Base-by-base conservation (phyloP, 2,329 filamentous ascomycete genomes). In the Aspergillus felis region DNA sequence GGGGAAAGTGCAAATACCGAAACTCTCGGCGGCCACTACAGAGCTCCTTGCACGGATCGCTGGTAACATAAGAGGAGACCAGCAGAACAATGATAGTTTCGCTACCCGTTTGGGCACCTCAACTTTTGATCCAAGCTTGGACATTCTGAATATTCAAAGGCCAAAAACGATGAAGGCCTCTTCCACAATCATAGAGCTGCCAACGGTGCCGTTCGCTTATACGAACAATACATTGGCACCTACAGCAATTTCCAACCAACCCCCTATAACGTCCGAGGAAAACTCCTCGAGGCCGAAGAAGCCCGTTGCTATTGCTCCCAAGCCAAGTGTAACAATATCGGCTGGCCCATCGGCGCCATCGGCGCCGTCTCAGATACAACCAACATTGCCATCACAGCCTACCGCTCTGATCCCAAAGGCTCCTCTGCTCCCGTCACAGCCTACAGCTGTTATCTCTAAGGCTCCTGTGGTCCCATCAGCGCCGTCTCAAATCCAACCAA, bases 31-130 rank as follows among this genome's bases (percentile, higher is more conserved):
- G 9, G 59, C 67, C 46, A 68, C 67, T 48, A 64, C 65, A 32
- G 67, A 64, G 55, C 64, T 68, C 51, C 61, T 66, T 51, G 63
- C 67, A 42, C 64, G 65, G 54, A 50, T 68, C 32, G 61, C 60
- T 46, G 61, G 63, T 51, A 60, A 61, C 60, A 57, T 62, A 49
- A 60, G 57, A 55, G 56, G 61, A 50, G 53, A 57, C 44, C 51
- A 50, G 54, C 55, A 52, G 32, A 57, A 54, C 54, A 56, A 63
- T 61, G 57, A 54, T 60, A 57, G 38, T 50, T 58, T 51, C 14
- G 53, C 55, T 12, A 22, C 58, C 41, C 35, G 55, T 51, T 63
- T 57, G 61, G 61, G 32, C 25, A 41, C 58, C 44, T 54, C 53
- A 14, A 46, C 55, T 24, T 27, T 53, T 35, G 42, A 47, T 55